Evolutionary conservation across 1,139 yeast species (phyloP).

Genomic region (Pichia sp.): DNA sequence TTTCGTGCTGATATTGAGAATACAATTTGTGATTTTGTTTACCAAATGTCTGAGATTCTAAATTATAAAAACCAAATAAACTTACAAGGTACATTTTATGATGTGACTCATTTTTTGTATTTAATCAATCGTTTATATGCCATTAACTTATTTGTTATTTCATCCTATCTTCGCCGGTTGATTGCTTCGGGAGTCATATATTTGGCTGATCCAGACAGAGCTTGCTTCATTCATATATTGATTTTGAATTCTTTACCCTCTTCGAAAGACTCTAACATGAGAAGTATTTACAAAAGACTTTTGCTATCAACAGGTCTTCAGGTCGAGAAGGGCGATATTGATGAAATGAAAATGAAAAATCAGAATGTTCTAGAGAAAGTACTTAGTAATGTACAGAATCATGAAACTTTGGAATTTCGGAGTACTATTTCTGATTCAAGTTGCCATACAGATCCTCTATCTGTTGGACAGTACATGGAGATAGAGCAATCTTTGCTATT

Average conservation of each 20-base stretch:
- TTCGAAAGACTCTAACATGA: conserved; percentile 43
- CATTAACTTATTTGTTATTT: conserved; percentile 46
- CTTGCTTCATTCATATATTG: conserved; percentile 39
- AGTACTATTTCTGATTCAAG: too few relatives aligned
- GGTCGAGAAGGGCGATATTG: not conserved
- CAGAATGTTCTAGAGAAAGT: too few relatives aligned
- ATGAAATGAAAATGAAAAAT: not conserved
- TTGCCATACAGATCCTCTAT: conserved; percentile 5
- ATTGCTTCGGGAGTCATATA: conserved; percentile 82
- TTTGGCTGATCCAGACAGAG: conserved; percentile 30
- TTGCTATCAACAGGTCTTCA: conserved; percentile 29
- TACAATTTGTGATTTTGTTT: conserved; percentile 33
- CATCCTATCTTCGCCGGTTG: conserved; percentile 65
- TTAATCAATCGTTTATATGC: conserved; percentile 50
- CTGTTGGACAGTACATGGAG: conserved; percentile 8
- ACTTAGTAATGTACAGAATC: too few relatives aligned
- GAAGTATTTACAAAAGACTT: conserved; percentile 37
- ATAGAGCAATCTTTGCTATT: conserved; percentile 4
- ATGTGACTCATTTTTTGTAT: conserved; percentile 37
- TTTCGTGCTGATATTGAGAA: conserved; percentile 41
- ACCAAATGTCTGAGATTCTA: conserved; percentile 26
- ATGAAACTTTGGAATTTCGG: too few relatives aligned
- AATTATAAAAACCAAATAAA: conserved; percentile 10
- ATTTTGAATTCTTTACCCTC: conserved; percentile 51
- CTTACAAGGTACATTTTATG: conserved; percentile 20